Evolutionary conservation across 2,329 filamentous ascomycete genomes (phyloP).

Genomic region (Ramularia endophylla): DNA sequence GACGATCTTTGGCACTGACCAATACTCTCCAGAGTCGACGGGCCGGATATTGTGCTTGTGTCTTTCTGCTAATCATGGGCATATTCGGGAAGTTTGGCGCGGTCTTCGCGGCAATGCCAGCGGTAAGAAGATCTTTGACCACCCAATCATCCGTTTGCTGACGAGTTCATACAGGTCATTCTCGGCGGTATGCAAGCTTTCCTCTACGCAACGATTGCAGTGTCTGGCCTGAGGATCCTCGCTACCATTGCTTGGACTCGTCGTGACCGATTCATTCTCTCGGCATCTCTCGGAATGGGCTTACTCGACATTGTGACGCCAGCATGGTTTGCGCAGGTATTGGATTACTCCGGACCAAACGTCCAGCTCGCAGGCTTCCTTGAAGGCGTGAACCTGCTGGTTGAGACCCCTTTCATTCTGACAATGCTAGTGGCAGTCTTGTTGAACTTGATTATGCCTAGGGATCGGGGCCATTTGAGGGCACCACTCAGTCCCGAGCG

Average conservation of each 20-base stretch:
- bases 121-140: background rate
- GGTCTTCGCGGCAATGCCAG: slow-evolving; percentile 16
- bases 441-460: slow-evolving; percentile 17
- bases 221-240: slow-evolving; percentile 70
- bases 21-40: slow-evolving; percentile 11
- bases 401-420: slow-evolving; percentile 19
- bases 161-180: slow-evolving; percentile 2
- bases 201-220: slow-evolving; percentile 67
- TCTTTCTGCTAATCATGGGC: slow-evolving; percentile 15
- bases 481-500: background rate
- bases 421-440: slow-evolving; percentile 15
- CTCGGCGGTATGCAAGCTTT: slow-evolving; percentile 59
- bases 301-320: slow-evolving; percentile 16
- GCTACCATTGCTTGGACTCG: slow-evolving; percentile 63
- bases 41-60: slow-evolving; percentile 15
- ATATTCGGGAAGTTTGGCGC: slow-evolving; percentile 15
- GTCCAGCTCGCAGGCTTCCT: slow-evolving; percentile 16
- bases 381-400: slow-evolving; percentile 16
- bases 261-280: slow-evolving; percentile 69
- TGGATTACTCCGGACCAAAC: slow-evolving; percentile 11
- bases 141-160: background rate
- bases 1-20: background rate
- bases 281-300: slow-evolving; percentile 15
- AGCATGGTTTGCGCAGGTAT: slow-evolving; percentile 15
- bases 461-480: slow-evolving; percentile 6